Percentiles rank a stretch among this genome's conserved stretches.
Conservation (phyloP, 2,329 filamentous ascomycete genomes). For the Tolypocladium guangdongense region DNA sequence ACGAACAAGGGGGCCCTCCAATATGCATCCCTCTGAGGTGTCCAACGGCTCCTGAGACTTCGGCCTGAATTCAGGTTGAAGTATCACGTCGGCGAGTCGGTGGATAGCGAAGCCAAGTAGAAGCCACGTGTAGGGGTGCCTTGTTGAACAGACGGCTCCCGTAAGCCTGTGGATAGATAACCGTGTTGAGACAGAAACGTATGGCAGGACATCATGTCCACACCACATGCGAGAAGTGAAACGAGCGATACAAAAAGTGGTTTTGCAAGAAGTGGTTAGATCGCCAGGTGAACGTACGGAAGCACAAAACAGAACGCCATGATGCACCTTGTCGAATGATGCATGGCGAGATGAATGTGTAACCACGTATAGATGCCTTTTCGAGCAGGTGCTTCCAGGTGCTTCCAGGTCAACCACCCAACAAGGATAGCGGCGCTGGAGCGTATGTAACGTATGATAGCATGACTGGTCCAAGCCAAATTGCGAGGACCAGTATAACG, state of each 20-base stretch:
- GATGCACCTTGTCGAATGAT: neutral
- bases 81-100: neutral
- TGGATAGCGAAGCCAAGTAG: neutral
- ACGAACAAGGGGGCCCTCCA: neutral
- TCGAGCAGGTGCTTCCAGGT: neutral
- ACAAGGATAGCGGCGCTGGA: neutral
- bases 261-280: neutral
- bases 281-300: neutral
- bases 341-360: neutral
- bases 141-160: neutral
- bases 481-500: neutral
- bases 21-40: no score
- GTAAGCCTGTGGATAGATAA: neutral
- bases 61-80: neutral
- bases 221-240: no score
- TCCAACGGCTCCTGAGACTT: neutral
- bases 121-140: neutral
- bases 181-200: no score
- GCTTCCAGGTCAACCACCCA: neutral
- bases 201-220: no score
- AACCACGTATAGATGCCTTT: neutral
- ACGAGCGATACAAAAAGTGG: neutral
- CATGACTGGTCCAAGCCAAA: neutral
- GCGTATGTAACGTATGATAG: neutral
- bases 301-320: neutral